Percentiles rank a stretch among this genome's conserved stretches.
These are phyloP conservation scores for Halophytophthora batemanensis DNA, from an alignment of 352 stramenopile species.

Conservation along the genomic window DNA sequence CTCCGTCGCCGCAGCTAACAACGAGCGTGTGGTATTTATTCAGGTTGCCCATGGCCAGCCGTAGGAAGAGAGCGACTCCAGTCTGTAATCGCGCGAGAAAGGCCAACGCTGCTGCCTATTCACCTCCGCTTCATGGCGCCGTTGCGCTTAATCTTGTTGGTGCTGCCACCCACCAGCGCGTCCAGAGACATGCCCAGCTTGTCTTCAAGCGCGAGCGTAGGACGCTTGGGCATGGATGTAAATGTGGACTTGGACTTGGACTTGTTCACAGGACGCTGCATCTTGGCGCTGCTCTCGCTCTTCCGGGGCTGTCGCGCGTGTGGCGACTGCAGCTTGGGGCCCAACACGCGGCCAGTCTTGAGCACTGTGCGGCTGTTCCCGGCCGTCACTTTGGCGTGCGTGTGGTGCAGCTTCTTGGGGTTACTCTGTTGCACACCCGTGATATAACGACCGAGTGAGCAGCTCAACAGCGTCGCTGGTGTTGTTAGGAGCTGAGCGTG, in stretches of 20 bases:
- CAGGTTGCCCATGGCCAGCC: background rate
- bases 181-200: constrained; percentile 65
- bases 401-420: constrained; percentile 41
- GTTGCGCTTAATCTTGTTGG: constrained; percentile 31
- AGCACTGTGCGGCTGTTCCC: constrained; percentile 36
- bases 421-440: constrained; percentile 16
- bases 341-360: constrained; percentile 65
- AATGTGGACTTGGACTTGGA: no score
- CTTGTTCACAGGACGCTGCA: no score
- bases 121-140: constrained; percentile 23
- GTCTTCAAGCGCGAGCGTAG: constrained; percentile 49
- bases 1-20: constrained; percentile 3
- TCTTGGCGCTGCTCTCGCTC: constrained; percentile 13
- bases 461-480: background rate
- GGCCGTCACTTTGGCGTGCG: constrained; percentile 46
- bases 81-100: no score
- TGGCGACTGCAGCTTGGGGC: constrained; percentile 31
- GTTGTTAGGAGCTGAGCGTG: no score
- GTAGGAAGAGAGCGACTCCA: no score
- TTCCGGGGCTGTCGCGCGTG: constrained; percentile 14
- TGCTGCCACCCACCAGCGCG: constrained; percentile 38
- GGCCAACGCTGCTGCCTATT: constrained; percentile 18
- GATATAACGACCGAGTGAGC: background rate
- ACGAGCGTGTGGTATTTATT: constrained; percentile 32
- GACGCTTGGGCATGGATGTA: constrained; percentile 19